Evolutionary conservation across 2,329 filamentous ascomycete species (phyloP).

Genomic region (Exophiala bonariae): DNA sequence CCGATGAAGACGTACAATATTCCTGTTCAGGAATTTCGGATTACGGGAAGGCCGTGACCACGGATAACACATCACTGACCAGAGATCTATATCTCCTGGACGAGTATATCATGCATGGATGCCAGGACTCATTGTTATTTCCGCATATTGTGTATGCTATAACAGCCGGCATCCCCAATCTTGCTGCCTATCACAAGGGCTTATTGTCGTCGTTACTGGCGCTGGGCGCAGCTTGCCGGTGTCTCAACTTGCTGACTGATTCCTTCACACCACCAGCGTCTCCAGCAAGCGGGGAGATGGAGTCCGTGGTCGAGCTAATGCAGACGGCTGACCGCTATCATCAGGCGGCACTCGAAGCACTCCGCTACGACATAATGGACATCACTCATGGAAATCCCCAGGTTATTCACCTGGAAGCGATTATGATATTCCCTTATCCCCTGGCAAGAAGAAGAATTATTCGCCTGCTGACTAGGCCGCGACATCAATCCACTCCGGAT

Average conservation of each 20-base stretch:
- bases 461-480: slow-evolving; percentile 1
- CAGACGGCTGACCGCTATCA: slow-evolving; percentile 7
- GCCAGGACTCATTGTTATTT: not conserved
- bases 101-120: not conserved
- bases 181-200: too few relatives aligned
- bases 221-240: too few relatives aligned
- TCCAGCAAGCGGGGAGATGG: not conserved
- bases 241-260: slow-evolving; percentile 3
- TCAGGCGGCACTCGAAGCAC: slow-evolving; percentile 1
- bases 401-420: slow-evolving; percentile 5
- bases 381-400: slow-evolving; percentile 1
- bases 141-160: not conserved
- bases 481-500: too few relatives aligned
- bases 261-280: not conserved
- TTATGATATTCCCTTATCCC: slow-evolving; percentile 8
- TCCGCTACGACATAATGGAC: slow-evolving; percentile 1
- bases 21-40: too few relatives aligned
- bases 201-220: too few relatives aligned
- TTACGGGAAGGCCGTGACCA: too few relatives aligned
- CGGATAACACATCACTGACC: too few relatives aligned
- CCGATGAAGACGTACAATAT: too few relatives aligned
- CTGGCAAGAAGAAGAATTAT: slow-evolving; percentile 9
- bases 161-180: too few relatives aligned
- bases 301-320: slow-evolving; percentile 4
- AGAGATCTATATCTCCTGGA: too few relatives aligned